A percentile compares a stretch with the other conserved stretches of the same genome.
Conservation (phyloP, 225 moss, liverwort and hornwort species). For the Bryum argenteum region DNA sequence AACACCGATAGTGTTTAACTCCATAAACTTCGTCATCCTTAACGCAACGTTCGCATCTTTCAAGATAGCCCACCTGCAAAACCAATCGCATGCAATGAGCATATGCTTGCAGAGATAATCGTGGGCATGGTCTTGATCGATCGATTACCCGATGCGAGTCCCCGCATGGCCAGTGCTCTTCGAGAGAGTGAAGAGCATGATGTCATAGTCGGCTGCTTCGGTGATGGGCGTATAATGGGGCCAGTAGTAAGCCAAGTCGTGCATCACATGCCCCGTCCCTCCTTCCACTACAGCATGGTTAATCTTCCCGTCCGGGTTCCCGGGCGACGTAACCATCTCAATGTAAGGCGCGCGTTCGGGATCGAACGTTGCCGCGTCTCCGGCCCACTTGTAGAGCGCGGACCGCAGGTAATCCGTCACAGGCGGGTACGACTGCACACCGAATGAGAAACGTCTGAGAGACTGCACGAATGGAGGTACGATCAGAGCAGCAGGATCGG, state of each 20-base stretch:
- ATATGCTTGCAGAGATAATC: too few species aligned
- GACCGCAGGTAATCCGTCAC: constrained; percentile 85
- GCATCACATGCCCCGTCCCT: constrained; percentile 59
- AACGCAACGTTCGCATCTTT: constrained; percentile 73
- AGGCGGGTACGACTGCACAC: constrained; percentile 71
- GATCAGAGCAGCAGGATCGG: not conserved
- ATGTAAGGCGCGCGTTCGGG: constrained; percentile 66
- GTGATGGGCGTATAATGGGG: constrained; percentile 90
- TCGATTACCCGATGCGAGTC: constrained; percentile 83
- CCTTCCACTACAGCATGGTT: constrained; percentile 73
- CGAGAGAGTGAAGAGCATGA: constrained; percentile 93
- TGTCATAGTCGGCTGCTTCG: constrained; percentile 64
- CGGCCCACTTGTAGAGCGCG: constrained; percentile 80
- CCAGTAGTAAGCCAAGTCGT: constrained; percentile 99
- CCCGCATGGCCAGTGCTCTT: constrained; percentile 98
- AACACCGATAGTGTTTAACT: constrained; percentile 87
- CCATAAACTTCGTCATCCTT: constrained; percentile 78
- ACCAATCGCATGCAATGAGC: not conserved
- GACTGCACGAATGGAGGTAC: not conserved
- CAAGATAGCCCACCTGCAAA: constrained; percentile 84
- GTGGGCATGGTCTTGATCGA: too few species aligned
- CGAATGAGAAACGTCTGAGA: constrained; percentile 18
- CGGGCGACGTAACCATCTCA: constrained; percentile 91
- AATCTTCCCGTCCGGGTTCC: constrained; percentile 88
- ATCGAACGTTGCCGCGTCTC: constrained; percentile 72